phyloP scores from a whole-genome alignment of 2,329 filamentous ascomycete genomes.

The Nemania abortiva region DNA sequence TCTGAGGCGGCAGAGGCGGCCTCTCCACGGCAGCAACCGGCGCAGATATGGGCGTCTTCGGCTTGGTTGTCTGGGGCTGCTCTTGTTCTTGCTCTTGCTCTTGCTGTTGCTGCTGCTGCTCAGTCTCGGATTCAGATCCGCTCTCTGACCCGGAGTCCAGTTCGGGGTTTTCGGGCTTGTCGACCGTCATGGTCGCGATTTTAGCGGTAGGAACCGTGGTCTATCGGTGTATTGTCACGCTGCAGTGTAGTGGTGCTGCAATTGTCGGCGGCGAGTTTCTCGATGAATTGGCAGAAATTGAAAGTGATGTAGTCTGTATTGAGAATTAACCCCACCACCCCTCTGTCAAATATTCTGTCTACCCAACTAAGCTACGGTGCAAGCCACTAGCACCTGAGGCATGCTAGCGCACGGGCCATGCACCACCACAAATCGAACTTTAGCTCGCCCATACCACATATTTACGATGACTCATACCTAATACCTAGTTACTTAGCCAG shows the following conservation, averaged over 20 bases:
- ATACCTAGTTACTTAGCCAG: neutral
- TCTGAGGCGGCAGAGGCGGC: constrained; percentile 77
- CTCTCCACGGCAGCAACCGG: constrained; percentile 25
- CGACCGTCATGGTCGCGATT: constrained; percentile 39
- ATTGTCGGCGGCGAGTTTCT: neutral
- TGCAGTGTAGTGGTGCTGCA: constrained; percentile 2
- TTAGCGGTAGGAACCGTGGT: neutral
- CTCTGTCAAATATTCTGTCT: constrained; percentile 15
- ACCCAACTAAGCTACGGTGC: neutral
- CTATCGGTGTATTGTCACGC: constrained; percentile 3
- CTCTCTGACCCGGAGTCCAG: constrained; percentile 39
- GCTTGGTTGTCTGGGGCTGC: constrained; percentile 19
- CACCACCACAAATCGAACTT: constrained; percentile 4
- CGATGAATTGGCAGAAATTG: constrained; percentile 23
- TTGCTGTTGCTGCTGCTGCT: constrained; percentile 2
- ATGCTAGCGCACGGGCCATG: neutral
- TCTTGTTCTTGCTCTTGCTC: no score
- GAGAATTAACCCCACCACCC: constrained; percentile 35
- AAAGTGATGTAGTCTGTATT: constrained; percentile 28
- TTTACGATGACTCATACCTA: neutral
- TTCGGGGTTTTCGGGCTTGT: constrained; percentile 37
- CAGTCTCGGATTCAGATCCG: constrained; percentile 39
- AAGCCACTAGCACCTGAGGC: neutral
- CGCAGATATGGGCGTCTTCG: constrained; percentile 26
- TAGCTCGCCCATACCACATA: neutral